phyloP scores from a whole-genome alignment of 2,329 filamentous ascomycete genomes.

The Alternaria panax region DNA sequence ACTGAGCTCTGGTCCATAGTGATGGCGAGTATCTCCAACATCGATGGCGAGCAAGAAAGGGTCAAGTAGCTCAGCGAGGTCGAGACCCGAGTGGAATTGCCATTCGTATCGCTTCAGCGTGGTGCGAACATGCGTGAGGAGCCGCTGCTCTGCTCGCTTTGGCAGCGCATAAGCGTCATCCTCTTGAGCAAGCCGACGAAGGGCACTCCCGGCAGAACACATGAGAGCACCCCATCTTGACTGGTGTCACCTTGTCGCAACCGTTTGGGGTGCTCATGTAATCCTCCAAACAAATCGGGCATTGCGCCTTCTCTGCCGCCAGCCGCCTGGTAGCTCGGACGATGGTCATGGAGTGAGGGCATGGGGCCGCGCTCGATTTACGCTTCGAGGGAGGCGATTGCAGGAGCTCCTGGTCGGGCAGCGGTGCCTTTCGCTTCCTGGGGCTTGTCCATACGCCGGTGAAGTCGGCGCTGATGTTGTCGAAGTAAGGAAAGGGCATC shows the following conservation, averaged over 20 bases:
- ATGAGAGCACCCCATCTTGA: slow-evolving; percentile 20
- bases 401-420: background rate
- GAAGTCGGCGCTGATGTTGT: slow-evolving; percentile 14
- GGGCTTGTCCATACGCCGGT: slow-evolving; percentile 11
- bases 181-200: slow-evolving; percentile 14
- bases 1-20: background rate
- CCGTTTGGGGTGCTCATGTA: slow-evolving; percentile 15
- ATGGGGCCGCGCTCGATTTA: slow-evolving; percentile 3
- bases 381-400: background rate
- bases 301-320: slow-evolving; percentile 8
- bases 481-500: slow-evolving; percentile 13
- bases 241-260: slow-evolving; percentile 13
- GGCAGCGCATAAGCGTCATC: slow-evolving; percentile 17
- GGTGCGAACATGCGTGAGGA: slow-evolving; percentile 15
- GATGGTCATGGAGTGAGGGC: slow-evolving; percentile 17
- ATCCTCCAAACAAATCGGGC: slow-evolving; percentile 22
- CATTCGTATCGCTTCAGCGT: slow-evolving; percentile 24
- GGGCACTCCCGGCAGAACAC: background rate
- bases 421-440: slow-evolving; percentile 6
- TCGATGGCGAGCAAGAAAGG: background rate
- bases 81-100: slow-evolving; percentile 15
- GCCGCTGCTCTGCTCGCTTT: background rate
- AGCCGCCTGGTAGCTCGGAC: slow-evolving; percentile 15
- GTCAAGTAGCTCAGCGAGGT: slow-evolving; percentile 21
- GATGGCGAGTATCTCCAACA: background rate